Evolutionary conservation across 1,139 yeast species (phyloP).

Genomic region (Sugiyamaella neomexicana): DNA sequence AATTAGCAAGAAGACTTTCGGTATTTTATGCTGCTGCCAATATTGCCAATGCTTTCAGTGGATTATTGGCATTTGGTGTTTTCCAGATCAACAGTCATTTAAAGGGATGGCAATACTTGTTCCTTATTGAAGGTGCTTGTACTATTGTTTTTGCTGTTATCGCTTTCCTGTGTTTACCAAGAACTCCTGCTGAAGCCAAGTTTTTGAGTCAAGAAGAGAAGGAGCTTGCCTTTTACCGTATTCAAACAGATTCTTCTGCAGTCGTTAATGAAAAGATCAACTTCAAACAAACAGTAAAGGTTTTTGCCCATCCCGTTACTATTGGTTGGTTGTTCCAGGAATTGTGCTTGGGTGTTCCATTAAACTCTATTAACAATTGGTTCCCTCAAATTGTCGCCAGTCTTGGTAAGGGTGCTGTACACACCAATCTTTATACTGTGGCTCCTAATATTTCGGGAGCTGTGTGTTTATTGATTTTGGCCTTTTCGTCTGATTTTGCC

Average conservation of each 20-base stretch:
- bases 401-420: slow-evolving; percentile 54
- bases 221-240: slow-evolving; percentile 45
- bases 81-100: slow-evolving; percentile 35
- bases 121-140: slow-evolving; percentile 41
- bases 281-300: slow-evolving; percentile 49
- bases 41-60: slow-evolving; percentile 37
- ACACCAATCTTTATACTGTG: slow-evolving; percentile 55
- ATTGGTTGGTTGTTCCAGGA: slow-evolving; percentile 51
- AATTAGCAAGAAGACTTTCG: slow-evolving; percentile 30
- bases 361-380: slow-evolving; percentile 52
- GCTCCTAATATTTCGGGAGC: slow-evolving; percentile 61
- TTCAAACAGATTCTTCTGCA: slow-evolving; percentile 49
- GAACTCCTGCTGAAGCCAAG: slow-evolving; percentile 19
- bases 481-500: slow-evolving; percentile 50
- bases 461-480: slow-evolving; percentile 46
- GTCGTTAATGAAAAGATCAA: slow-evolving; percentile 48
- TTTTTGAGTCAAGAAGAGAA: slow-evolving; percentile 42
- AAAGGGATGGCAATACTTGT: slow-evolving; percentile 40
- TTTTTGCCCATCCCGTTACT: slow-evolving; percentile 54
- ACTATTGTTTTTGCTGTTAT: slow-evolving; percentile 38
- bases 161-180: slow-evolving; percentile 35
- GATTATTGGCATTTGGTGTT: slow-evolving; percentile 31
- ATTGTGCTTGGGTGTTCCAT: slow-evolving; percentile 50
- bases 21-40: slow-evolving; percentile 42
- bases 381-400: slow-evolving; percentile 54